Evolutionary conservation across 192 early-diverging fungal genomes (phyloP).

Genomic region (Coemansia sp.): DNA sequence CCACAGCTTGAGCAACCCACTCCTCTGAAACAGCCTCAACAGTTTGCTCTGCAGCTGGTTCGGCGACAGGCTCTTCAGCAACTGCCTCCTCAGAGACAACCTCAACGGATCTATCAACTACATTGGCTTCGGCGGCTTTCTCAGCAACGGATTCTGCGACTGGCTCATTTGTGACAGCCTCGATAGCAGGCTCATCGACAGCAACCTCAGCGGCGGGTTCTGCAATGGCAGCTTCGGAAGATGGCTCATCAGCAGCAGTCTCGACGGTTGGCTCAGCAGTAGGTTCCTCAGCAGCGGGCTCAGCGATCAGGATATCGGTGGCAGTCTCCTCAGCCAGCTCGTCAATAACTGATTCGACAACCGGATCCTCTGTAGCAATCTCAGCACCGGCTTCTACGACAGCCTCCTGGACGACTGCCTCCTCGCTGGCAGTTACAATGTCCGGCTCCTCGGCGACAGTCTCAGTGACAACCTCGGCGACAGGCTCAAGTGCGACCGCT

Average conservation of each 20-base stretch:
- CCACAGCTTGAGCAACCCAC: conserved; percentile 1
- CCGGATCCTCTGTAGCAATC: too few species aligned
- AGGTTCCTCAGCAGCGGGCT: too few species aligned
- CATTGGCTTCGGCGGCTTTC: neutral
- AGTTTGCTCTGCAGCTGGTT: too few species aligned
- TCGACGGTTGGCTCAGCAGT: too few species aligned
- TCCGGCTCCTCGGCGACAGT: conserved; percentile 5
- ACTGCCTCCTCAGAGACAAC: neutral
- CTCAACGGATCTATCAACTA: neutral
- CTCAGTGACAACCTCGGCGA: neutral
- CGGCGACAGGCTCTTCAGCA: neutral
- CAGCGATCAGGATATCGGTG: too few species aligned
- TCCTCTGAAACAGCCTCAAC: neutral
- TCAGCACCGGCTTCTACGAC: too few species aligned
- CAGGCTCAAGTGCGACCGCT: too few species aligned
- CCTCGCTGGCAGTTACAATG: neutral
- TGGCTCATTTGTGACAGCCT: neutral
- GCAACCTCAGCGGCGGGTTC: neutral
- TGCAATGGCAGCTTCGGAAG: conserved; percentile 4
- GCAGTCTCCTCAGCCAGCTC: neutral
- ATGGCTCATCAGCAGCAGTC: neutral
- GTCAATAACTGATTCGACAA: too few species aligned
- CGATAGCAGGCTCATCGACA: neutral
- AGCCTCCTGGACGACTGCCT: neutral
- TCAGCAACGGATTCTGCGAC: neutral